phyloP scores from a whole-genome alignment of 257 asterid genomes.

The Ehretia macrophylla region DNA sequence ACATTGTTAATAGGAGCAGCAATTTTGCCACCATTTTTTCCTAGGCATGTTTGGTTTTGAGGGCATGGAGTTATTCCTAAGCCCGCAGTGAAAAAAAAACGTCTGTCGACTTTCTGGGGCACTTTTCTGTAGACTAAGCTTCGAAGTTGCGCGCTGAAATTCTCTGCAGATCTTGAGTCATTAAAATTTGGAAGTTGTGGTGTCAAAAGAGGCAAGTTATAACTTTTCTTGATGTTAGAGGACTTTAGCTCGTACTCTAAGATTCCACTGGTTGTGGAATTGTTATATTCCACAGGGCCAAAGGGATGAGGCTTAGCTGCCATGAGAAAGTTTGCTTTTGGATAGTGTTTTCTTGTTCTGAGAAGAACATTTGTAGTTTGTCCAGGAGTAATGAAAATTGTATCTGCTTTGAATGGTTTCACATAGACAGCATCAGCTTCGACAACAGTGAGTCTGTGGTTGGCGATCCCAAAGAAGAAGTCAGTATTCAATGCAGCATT shows the following conservation, averaged over 20 bases:
- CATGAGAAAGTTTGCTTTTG: too few relatives aligned
- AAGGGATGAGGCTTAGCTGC: too few relatives aligned
- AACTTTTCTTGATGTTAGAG: too few relatives aligned
- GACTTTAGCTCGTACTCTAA: too few relatives aligned
- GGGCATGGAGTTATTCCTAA: conserved; percentile 50
- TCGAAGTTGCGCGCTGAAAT: conserved; percentile 26
- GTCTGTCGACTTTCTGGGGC: conserved; percentile 33
- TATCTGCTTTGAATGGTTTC: conserved; percentile 36
- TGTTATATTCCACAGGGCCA: too few relatives aligned
- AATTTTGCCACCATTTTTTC: conserved; percentile 41
- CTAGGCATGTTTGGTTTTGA: conserved; percentile 40
- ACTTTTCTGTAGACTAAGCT: conserved; percentile 53
- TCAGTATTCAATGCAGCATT: conserved; percentile 50
- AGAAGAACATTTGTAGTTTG: too few relatives aligned
- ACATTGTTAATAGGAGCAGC: conserved; percentile 52
- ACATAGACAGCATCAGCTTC: conserved; percentile 40
- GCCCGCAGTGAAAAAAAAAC: conserved; percentile 43
- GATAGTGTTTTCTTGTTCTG: too few relatives aligned
- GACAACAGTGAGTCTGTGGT: conserved; percentile 56
- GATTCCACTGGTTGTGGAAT: too few relatives aligned
- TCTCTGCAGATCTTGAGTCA: conserved; percentile 41
- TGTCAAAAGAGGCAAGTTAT: too few relatives aligned
- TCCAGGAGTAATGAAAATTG: too few relatives aligned
- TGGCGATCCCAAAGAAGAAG: conserved; percentile 55
- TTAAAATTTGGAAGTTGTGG: too few relatives aligned